Percentiles rank a stretch among this genome's conserved stretches.
Conservation (phyloP, 768 basidiomycete species). For the Serpula lacrymans region DNA sequence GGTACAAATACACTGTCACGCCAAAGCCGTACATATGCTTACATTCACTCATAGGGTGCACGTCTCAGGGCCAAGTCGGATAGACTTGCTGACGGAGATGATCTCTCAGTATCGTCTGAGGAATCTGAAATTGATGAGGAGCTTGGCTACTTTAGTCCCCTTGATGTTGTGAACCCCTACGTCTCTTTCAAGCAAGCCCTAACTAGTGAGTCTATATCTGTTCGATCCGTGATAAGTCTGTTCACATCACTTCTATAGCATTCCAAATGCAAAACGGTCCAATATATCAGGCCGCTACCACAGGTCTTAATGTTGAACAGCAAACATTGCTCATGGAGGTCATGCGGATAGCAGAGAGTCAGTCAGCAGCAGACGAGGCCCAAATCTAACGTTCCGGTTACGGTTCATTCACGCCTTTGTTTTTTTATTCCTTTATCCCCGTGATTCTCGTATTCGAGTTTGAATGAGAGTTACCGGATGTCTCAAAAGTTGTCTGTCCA, state of each 20-base stretch:
- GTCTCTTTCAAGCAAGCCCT: slow-evolving; percentile 73
- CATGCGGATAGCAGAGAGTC: slow-evolving; percentile 65
- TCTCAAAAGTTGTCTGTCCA: too few relatives aligned
- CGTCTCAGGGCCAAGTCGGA: slow-evolving; percentile 66
- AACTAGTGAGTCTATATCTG: slow-evolving; percentile 48
- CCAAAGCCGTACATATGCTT: not conserved
- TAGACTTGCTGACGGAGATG: slow-evolving; percentile 31
- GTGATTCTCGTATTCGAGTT: too few relatives aligned
- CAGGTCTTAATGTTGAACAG: slow-evolving; percentile 66
- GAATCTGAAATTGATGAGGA: slow-evolving; percentile 76
- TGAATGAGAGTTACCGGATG: too few relatives aligned
- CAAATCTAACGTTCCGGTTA: too few relatives aligned
- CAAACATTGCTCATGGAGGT: slow-evolving; percentile 84
- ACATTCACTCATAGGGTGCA: slow-evolving; percentile 47
- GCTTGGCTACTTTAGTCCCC: slow-evolving; percentile 78
- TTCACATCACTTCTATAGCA: slow-evolving; percentile 34
- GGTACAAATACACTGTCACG: too few relatives aligned
- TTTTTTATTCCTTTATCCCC: too few relatives aligned
- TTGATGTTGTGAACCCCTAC: slow-evolving; percentile 80
- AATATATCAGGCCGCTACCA: slow-evolving; percentile 71
- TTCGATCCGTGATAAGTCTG: slow-evolving; percentile 3
- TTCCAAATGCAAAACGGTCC: slow-evolving; percentile 73
- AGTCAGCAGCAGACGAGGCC: too few relatives aligned
- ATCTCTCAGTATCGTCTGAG: slow-evolving; percentile 38
- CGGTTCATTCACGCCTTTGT: too few relatives aligned